These are phyloP conservation scores for Candida alai DNA, from an alignment of 805 yeast species.

Conservation along the genomic window DNA sequence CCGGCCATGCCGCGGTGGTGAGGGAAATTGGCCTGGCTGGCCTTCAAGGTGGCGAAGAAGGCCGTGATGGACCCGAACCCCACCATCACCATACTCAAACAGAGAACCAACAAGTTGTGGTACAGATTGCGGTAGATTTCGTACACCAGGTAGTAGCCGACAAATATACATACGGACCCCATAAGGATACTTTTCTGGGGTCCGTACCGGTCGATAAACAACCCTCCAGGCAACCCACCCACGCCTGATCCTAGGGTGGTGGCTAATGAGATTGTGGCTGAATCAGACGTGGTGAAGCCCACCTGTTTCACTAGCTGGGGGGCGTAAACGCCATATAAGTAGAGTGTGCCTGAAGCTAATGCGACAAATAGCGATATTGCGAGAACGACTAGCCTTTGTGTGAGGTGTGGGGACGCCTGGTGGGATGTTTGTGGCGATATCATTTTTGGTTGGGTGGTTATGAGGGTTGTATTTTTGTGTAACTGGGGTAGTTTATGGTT, in stretches of 20 bases:
- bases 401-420: slow-evolving; percentile 13
- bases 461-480: too few relatives aligned
- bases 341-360: slow-evolving; percentile 72
- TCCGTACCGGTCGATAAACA: slow-evolving; percentile 59
- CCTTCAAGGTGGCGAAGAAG: slow-evolving; percentile 55
- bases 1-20: slow-evolving; percentile 67
- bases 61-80: slow-evolving; percentile 67
- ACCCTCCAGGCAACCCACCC: slow-evolving; percentile 71
- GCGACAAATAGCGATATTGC: slow-evolving; percentile 44
- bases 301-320: slow-evolving; percentile 63
- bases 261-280: slow-evolving; percentile 62
- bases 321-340: slow-evolving; percentile 69
- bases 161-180: slow-evolving; percentile 53
- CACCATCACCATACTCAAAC: slow-evolving; percentile 47
- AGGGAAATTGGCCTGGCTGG: slow-evolving; percentile 64
- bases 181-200: slow-evolving; percentile 49
- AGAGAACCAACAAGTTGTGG: slow-evolving; percentile 39
- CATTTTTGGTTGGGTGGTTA: too few relatives aligned
- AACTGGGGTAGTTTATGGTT: too few relatives aligned
- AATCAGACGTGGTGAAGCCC: slow-evolving; percentile 53
- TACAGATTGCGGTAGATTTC: slow-evolving; percentile 40
- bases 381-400: slow-evolving; percentile 23
- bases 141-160: slow-evolving; percentile 52
- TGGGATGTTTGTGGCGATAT: too few relatives aligned
- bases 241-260: slow-evolving; percentile 61